phyloP scores from a whole-genome alignment of 345 rosid species.

The Aquilaria sinensis region DNA sequence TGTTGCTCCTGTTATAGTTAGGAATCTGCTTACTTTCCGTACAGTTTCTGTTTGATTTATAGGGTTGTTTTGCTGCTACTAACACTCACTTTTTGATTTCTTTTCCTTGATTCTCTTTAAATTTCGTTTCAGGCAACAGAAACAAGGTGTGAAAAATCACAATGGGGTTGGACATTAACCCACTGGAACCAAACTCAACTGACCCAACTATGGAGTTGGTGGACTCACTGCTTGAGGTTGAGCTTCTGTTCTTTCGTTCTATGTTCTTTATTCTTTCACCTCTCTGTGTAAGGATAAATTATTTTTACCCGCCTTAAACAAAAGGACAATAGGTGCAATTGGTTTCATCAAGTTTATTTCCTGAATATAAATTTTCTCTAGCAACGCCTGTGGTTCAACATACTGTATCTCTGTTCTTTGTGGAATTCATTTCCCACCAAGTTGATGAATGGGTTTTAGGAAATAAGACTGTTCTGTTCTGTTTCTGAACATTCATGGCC shows the following conservation, averaged over 20 bases:
- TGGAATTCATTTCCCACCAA: not conserved
- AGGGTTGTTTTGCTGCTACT: too few species aligned
- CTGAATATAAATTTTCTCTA: too few species aligned
- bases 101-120: not conserved
- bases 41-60: too few species aligned
- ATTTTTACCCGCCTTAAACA: not conserved
- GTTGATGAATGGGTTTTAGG: too few species aligned
- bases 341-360: too few species aligned
- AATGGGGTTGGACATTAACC: conserved; percentile 38
- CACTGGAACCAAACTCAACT: conserved; percentile 9
- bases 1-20: not conserved
- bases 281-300: not conserved
- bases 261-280: not conserved
- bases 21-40: not conserved
- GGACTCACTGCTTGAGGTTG: conserved; percentile 64
- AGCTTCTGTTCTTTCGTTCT: conserved; percentile 2
- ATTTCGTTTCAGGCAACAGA: too few species aligned
- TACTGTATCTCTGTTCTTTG: not conserved
- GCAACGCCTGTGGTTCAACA: too few species aligned
- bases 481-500: too few species aligned
- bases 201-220: conserved; percentile 32
- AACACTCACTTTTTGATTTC: not conserved
- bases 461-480: too few species aligned
- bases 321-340: too few species aligned
- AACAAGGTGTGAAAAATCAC: not conserved